Evolutionary conservation across 495 filamentous ascomycete genomes (phyloP).

Genomic region (Penicillium robsamsonii): DNA sequence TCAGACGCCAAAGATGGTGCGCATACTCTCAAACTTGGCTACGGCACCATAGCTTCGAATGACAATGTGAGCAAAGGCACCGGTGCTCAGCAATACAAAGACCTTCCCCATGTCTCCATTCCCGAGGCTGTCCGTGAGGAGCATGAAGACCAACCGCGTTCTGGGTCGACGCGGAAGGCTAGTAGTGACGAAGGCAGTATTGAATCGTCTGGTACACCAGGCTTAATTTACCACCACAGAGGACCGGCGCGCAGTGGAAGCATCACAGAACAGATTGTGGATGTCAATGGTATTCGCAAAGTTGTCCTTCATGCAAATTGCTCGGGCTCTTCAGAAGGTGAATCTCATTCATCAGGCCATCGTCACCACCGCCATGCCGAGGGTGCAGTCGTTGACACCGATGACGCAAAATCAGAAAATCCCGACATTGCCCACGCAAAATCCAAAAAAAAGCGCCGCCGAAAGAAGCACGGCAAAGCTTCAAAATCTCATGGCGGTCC

Average conservation of each 20-base stretch:
- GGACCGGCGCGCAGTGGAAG: conserved; percentile 73
- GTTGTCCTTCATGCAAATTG: conserved; percentile 75
- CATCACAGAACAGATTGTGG: conserved; percentile 84
- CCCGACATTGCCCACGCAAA: background rate
- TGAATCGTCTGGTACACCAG: conserved; percentile 39
- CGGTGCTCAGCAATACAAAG: conserved; percentile 26
- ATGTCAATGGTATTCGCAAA: conserved; percentile 79
- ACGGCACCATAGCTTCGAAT: conserved; percentile 52
- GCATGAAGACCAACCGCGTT: conserved; percentile 26
- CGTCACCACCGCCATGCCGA: background rate
- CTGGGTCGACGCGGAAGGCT: conserved; percentile 19
- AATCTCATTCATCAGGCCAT: conserved; percentile 10
- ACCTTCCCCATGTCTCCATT: conserved; percentile 33
- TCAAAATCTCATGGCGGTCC: conserved; percentile 3
- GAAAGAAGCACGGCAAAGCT: conserved; percentile 11
- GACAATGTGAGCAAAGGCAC: conserved; percentile 26
- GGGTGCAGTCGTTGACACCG: background rate
- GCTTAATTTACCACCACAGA: conserved; percentile 39
- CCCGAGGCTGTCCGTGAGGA: conserved; percentile 42
- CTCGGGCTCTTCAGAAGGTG: conserved; percentile 46
- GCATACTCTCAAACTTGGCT: conserved; percentile 62
- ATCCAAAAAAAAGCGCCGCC: conserved; percentile 11
- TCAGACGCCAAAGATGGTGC: conserved; percentile 65
- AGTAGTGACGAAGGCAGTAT: conserved; percentile 35
- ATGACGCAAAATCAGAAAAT: conserved; percentile 3